Conservation (phyloP, 257 asterid genomes). For the Gentiana dahurica region DNA sequence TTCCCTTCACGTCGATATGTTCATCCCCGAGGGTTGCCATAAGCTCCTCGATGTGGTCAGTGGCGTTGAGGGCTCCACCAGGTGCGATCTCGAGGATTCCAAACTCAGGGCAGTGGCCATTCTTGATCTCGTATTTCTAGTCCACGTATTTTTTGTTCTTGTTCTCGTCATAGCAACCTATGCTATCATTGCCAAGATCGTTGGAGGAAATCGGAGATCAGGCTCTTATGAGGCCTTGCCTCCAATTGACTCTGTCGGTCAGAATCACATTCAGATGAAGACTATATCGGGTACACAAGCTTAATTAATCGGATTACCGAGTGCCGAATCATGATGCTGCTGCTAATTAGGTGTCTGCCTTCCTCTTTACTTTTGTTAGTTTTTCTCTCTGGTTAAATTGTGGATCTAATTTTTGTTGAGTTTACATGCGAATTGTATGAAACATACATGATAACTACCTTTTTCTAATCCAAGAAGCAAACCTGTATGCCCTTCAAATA, state of each 20-base stretch:
- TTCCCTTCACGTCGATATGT: constrained; percentile 77
- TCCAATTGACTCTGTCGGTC: constrained; percentile 42
- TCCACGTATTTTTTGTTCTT: constrained; percentile 57
- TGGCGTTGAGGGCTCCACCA: constrained; percentile 94
- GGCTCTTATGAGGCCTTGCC: constrained; percentile 81
- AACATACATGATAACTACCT: too few relatives aligned
- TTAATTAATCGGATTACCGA: constrained; percentile 10
- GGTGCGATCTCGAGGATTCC: constrained; percentile 88
- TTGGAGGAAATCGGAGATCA: constrained; percentile 48
- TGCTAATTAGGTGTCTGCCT: too few relatives aligned
- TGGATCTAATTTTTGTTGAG: too few relatives aligned
- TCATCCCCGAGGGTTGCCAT: constrained; percentile 94
- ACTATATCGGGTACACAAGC: constrained; percentile 85
- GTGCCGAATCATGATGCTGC: too few relatives aligned
- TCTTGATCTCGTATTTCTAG: constrained; percentile 59
- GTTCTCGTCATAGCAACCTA: constrained; percentile 42
- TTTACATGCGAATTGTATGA: too few relatives aligned
- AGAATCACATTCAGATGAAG: constrained; percentile 83
- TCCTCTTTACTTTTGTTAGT: too few relatives aligned
- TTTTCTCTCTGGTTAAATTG: too few relatives aligned
- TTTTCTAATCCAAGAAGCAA: too few relatives aligned
- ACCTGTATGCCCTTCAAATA: too few relatives aligned
- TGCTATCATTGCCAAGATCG: constrained; percentile 40
- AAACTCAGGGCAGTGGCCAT: constrained; percentile 80
- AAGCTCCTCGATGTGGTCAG: constrained; percentile 77